phyloP scores from a whole-genome alignment of 2,329 filamentous ascomycete genomes.

The Stagonosporopsis rhizophila region DNA sequence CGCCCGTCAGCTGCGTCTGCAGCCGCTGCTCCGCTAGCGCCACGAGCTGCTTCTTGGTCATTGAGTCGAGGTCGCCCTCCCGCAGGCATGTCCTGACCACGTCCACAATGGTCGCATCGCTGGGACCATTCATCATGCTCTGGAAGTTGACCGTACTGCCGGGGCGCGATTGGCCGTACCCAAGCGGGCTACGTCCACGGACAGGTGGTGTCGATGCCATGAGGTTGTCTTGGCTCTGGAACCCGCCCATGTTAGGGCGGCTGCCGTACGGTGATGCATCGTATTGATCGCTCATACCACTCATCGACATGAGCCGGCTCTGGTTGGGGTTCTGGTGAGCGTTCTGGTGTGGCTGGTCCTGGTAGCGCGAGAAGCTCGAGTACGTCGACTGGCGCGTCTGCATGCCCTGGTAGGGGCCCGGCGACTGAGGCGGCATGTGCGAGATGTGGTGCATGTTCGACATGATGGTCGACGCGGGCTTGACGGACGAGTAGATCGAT shows the following conservation, averaged over 20 bases:
- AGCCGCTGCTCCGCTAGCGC: conserved; percentile 91
- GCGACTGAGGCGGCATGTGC: conserved; percentile 81
- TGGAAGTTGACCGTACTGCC: conserved; percentile 67
- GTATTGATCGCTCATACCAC: conserved; percentile 58
- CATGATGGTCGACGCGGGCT: conserved; percentile 84
- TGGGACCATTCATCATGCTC: conserved; percentile 67
- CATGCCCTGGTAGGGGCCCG: conserved; percentile 72
- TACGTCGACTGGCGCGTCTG: conserved; percentile 74
- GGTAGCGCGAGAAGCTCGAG: conserved; percentile 69
- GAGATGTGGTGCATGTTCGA: conserved; percentile 77
- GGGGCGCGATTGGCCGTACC: conserved; percentile 57
- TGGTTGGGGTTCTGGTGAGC: conserved; percentile 61
- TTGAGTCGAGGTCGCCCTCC: conserved; percentile 93
- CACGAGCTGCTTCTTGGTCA: conserved; percentile 92
- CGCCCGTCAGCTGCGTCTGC: conserved; percentile 85
- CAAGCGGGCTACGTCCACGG: conserved; percentile 59
- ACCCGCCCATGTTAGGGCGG: conserved; percentile 52
- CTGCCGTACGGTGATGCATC: conserved; percentile 48
- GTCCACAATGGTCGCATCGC: conserved; percentile 80
- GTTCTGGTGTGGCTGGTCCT: conserved; percentile 67
- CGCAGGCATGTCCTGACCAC: conserved; percentile 81
- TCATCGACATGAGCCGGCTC: conserved; percentile 67
- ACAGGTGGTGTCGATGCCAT: conserved; percentile 47
- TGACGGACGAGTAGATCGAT: conserved; percentile 91
- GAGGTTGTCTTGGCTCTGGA: conserved; percentile 52